Base-by-base conservation (phyloP, 805 yeast genomes). In the Peterozyma toletana region DNA sequence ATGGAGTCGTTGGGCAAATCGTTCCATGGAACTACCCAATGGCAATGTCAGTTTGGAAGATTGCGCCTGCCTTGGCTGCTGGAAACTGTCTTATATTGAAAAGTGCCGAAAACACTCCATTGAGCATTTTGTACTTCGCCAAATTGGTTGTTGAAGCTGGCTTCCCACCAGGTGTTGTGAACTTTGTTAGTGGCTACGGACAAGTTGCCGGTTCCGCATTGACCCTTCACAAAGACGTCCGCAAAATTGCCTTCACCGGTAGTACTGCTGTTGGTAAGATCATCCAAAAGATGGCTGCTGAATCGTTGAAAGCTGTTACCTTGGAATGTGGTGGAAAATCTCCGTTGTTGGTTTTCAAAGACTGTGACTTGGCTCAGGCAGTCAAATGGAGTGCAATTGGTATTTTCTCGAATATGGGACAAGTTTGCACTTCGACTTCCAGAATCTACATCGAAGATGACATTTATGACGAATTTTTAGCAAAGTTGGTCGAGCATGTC, bases 381-480 rank as follows among this genome's bases (percentile, higher is more conserved):
- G 65, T 68, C 30, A 59, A 65, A 46, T 68, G 72, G 67, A 64
- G 68, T 11, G 68, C 71, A 33, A 55, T 67, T 48, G 82, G 81
- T 55, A 75, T 77, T 49, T 77, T 77, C 65, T 70, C 65, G 63
- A 78, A 78, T 63, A 68, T 77, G 55, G 84, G 84, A 50, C 82
- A 78, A 62, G 79, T 78, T 49, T 78, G 84, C 60, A 74, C 81
- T 40, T 82, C 83, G 44, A 78, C 82, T 45, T 76, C 82, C 17
- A 70, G 83, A 62, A 63, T 77, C 39, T 76, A 75, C 52, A 66
- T 78, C 46, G 82, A 78, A 53, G 78, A 75, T 47, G 68, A 68
- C 13, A 58, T 75, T 46, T 75, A 77, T 59, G 80, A 77, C 46
- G 64, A 71, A 54, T 69, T 75, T 50, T 57, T 76, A 33, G 57